phyloP scores from a whole-genome alignment of 1,139 yeast genomes.

The Komagataea norvegica region DNA sequence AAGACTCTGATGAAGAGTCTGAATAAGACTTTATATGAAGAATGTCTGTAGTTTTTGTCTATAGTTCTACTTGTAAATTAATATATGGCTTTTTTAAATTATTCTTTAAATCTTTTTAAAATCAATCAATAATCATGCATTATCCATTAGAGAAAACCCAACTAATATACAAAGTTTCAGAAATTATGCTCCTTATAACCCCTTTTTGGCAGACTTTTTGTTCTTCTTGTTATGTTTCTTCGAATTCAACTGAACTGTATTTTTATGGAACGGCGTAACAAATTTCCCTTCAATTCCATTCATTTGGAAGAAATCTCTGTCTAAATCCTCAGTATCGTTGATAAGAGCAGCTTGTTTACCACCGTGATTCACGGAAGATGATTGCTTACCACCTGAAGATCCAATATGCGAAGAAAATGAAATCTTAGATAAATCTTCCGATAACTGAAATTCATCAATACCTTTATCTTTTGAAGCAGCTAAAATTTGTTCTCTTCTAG shows the following conservation, averaged over 20 bases:
- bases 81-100: not conserved
- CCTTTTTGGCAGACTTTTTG: constrained; percentile 35
- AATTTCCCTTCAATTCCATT: constrained; percentile 58
- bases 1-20: constrained; percentile 42
- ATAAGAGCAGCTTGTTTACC: constrained; percentile 78
- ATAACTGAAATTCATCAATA: constrained; percentile 54
- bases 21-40: constrained; percentile 4
- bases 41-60: no score
- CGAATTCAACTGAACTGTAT: constrained; percentile 26
- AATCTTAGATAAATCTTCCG: constrained; percentile 63
- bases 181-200: no score
- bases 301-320: constrained; percentile 76
- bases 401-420: constrained; percentile 78
- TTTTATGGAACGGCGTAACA: constrained; percentile 69
- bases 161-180: constrained; percentile 8
- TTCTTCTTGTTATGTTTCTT: constrained; percentile 82
- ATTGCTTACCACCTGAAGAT: constrained; percentile 37
- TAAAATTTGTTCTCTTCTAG: constrained; percentile 66
- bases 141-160: constrained; percentile 7
- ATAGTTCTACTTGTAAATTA: constrained; percentile 4
- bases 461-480: constrained; percentile 56
- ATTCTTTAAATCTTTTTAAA: not conserved
- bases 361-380: constrained; percentile 52
- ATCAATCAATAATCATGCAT: constrained; percentile 7
- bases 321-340: constrained; percentile 75